Conservation (phyloP, 2,329 filamentous ascomycete genomes). For the Epicoccum nigrum region DNA sequence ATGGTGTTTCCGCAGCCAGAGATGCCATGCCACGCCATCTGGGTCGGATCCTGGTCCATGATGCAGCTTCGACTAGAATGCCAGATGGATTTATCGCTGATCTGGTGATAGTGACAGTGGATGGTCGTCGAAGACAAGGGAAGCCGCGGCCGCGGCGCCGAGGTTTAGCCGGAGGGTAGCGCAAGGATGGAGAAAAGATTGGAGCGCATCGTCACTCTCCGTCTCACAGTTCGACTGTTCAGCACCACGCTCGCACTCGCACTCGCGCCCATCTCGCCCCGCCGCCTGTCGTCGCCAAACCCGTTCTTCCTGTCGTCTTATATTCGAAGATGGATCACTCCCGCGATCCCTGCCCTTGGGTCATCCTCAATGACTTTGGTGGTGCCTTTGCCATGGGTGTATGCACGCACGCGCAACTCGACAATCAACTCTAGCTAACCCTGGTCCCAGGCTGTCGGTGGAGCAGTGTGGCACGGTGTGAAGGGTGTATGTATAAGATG, state of each 20-base stretch:
- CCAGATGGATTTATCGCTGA: background rate
- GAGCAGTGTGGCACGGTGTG: conserved; percentile 87
- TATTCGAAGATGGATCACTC: conserved; percentile 80
- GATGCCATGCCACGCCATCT: too few relatives aligned
- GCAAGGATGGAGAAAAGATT: conserved; percentile 38
- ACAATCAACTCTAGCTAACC: conserved; percentile 17
- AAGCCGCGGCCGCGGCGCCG: conserved; percentile 16
- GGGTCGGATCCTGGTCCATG: too few relatives aligned
- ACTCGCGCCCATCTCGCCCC: conserved; percentile 44
- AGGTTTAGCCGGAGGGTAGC: conserved; percentile 25
- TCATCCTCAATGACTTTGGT: conserved; percentile 95
- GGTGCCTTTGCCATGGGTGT: conserved; percentile 97
- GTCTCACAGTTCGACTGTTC: conserved; percentile 20
- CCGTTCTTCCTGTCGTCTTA: background rate
- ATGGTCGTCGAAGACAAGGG: conserved; percentile 12
- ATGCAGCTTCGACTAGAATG: too few relatives aligned
- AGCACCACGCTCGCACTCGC: conserved; percentile 3
- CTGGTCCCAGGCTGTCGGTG: conserved; percentile 48
- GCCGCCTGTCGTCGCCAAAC: conserved; percentile 3
- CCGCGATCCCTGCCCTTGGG: conserved; percentile 95
- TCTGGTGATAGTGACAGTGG: background rate
- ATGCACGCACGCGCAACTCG: conserved; percentile 51
- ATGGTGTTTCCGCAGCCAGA: too few relatives aligned
- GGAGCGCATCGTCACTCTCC: conserved; percentile 31
- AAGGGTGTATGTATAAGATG: conserved; percentile 73